These are phyloP conservation scores for Eleusine coracana DNA, from an alignment of 176 grass and related monocot species.

Conservation along the genomic window DNA sequence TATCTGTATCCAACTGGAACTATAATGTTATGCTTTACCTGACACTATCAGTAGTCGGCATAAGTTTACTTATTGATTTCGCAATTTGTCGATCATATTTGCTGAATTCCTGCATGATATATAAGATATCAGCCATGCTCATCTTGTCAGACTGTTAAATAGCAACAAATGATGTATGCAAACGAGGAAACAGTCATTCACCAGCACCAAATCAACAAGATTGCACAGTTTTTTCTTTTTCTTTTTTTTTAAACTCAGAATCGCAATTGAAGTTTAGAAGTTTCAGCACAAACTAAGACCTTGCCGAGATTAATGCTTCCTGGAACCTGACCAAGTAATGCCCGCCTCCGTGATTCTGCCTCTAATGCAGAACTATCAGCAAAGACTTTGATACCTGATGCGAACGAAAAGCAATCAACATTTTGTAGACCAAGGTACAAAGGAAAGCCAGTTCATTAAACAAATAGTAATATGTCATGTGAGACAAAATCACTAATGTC, in stretches of 20 bases:
- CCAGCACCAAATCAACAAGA: slow-evolving; percentile 25
- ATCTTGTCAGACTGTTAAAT: slow-evolving; percentile 14
- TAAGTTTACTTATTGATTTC: slow-evolving; percentile 72
- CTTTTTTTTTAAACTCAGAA: slow-evolving; percentile 4
- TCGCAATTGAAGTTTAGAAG: background rate
- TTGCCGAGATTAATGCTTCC: slow-evolving; percentile 58
- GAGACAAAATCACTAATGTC: background rate
- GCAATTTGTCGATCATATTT: slow-evolving; percentile 65
- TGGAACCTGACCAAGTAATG: slow-evolving; percentile 66
- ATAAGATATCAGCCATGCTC: slow-evolving; percentile 14
- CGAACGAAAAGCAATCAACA: slow-evolving; percentile 16
- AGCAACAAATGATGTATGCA: background rate
- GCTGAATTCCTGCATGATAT: slow-evolving; percentile 55
- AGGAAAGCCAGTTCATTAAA: background rate
- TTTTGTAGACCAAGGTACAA: background rate
- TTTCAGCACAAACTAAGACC: slow-evolving; percentile 50
- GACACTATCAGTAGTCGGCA: slow-evolving; percentile 71
- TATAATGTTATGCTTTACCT: slow-evolving; percentile 42
- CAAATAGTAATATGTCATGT: no score
- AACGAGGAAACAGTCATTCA: slow-evolving; percentile 17
- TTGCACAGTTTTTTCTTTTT: background rate
- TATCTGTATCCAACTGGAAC: slow-evolving; percentile 6
- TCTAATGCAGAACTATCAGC: slow-evolving; percentile 69
- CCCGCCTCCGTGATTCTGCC: slow-evolving; percentile 61
- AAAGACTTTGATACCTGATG: slow-evolving; percentile 75